These are phyloP conservation scores for Pouteria glomerata DNA, from an alignment of 148 eudicot species.

Conservation along the genomic window DNA sequence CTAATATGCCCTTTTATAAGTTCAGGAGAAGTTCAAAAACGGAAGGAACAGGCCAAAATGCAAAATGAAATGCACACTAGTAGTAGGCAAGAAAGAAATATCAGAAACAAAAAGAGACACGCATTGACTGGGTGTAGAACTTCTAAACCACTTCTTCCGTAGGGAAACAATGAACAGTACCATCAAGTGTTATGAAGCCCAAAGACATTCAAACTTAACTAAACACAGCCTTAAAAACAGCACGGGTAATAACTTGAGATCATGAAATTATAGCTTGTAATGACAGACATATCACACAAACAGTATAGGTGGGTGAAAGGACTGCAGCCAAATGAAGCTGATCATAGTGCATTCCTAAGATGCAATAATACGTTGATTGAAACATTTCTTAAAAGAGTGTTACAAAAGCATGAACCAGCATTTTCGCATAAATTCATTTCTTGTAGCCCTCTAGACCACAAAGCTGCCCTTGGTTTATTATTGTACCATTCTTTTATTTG, in stretches of 20 bases:
- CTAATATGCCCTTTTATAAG: no score
- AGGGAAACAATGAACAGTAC: background rate
- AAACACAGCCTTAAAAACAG: background rate
- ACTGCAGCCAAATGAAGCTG: background rate
- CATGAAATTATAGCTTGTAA: background rate
- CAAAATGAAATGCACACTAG: background rate
- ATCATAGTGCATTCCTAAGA: background rate
- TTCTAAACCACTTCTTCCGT: background rate
- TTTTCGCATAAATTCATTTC: background rate
- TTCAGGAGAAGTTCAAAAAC: background rate
- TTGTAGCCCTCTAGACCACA: background rate
- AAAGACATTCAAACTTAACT: background rate
- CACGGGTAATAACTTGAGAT: slow-evolving; percentile 2
- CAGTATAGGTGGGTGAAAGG: background rate
- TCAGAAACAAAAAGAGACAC: background rate
- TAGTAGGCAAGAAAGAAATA: background rate
- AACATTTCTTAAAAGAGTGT: background rate
- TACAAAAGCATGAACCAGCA: background rate
- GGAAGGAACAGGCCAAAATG: background rate
- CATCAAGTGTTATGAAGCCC: background rate
- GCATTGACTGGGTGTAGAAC: background rate
- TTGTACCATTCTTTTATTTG: background rate
- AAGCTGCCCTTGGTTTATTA: background rate
- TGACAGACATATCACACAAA: background rate
- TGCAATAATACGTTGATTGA: background rate